Percentiles rank a stretch among this genome's conserved stretches.
Evolutionary conservation across 306 rosid genomes (phyloP).

Genomic region (Pachyrhizus erosus): DNA sequence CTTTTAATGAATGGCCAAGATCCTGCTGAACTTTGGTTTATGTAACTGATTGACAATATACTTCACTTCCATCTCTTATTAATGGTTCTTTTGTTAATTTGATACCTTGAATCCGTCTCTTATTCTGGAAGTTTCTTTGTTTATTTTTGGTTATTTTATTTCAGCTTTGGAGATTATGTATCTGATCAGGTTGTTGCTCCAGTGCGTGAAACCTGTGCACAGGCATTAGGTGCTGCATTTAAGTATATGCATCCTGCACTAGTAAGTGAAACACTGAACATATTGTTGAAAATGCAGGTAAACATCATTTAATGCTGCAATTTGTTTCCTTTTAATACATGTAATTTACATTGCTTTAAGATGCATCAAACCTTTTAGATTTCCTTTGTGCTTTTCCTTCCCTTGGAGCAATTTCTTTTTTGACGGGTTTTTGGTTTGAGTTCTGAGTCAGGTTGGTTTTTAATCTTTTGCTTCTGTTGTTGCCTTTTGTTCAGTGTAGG

Average conservation of each 20-base stretch:
- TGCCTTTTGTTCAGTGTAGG: conserved; percentile 85
- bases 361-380: conserved; percentile 6
- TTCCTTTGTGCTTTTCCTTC: conserved; percentile 28
- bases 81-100: conserved; percentile 7
- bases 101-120: neutral
- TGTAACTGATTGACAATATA: neutral
- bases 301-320: conserved; percentile 47
- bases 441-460: conserved; percentile 39
- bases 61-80: conserved; percentile 11
- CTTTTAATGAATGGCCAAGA: conserved; percentile 10
- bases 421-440: neutral
- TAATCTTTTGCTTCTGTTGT: conserved; percentile 57
- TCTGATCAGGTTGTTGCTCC: conserved; percentile 99
- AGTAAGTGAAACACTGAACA: conserved; percentile 80
- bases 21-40: conserved; percentile 14
- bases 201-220: conserved; percentile 98
- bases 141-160: conserved; percentile 45
- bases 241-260: conserved; percentile 92
- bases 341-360: conserved; percentile 33
- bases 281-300: conserved; percentile 99
- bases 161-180: conserved; percentile 98
- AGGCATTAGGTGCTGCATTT: conserved; percentile 91
- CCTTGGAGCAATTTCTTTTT: conserved; percentile 1
- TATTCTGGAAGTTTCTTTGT: conserved; percentile 4
- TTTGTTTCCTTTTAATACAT: conserved; percentile 16